Percentiles rank a stretch among this genome's conserved stretches.
Conservation (phyloP, 306 rosid genomes). For the Sechiopsis laciniata region DNA sequence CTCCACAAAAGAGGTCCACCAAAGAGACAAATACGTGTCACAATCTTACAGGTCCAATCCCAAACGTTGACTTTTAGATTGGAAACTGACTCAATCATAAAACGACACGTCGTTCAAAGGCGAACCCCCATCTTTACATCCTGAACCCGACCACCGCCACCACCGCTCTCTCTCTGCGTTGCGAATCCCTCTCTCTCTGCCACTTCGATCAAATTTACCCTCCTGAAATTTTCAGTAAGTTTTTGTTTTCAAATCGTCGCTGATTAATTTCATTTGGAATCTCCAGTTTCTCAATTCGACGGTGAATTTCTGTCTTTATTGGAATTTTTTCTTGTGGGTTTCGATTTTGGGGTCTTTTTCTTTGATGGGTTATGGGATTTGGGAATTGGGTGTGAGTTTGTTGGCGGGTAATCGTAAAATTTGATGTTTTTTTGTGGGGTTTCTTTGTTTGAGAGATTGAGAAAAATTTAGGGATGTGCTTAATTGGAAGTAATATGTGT, state of each 20-base stretch:
- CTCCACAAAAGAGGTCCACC: conserved; percentile 25
- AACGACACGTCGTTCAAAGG: conserved; percentile 34
- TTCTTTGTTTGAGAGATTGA: conserved; percentile 13
- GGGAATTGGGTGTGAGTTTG: not conserved
- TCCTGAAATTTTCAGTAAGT: conserved; percentile 15
- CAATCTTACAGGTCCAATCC: not conserved
- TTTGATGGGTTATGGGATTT: not conserved
- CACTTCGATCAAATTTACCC: conserved; percentile 20
- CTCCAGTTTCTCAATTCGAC: not conserved
- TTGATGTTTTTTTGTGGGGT: not conserved
- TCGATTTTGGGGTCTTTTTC: not conserved
- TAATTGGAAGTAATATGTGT: not conserved
- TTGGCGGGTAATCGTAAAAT: not conserved
- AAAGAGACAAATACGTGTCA: conserved; percentile 37
- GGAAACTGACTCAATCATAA: not conserved
- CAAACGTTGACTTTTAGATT: conserved; percentile 42
- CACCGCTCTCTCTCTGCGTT: conserved; percentile 26
- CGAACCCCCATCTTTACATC: conserved; percentile 54
- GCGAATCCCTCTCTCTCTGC: conserved; percentile 10
- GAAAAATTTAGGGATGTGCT: not conserved
- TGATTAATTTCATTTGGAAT: not conserved
- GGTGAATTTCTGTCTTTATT: not conserved
- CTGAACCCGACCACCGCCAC: conserved; percentile 38
- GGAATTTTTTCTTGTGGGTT: not conserved
- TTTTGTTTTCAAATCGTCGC: conserved; percentile 14